Percentiles rank a stretch among this genome's conserved stretches.
These are phyloP conservation scores for Myrica gale DNA, from an alignment of 306 rosid genomes.

Conservation along the genomic window DNA sequence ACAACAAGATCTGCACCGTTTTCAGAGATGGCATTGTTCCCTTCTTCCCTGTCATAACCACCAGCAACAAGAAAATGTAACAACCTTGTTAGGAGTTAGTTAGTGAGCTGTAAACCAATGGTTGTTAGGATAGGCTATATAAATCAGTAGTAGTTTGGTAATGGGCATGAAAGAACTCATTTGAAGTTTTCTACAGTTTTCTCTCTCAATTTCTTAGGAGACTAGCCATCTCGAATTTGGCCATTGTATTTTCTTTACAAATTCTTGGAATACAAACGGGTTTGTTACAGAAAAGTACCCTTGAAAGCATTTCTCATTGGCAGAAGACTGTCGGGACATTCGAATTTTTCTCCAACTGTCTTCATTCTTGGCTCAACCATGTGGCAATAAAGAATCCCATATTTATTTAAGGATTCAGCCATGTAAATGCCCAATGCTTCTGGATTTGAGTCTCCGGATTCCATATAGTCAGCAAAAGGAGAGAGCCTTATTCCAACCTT, in stretches of 20 bases:
- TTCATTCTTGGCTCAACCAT: constrained; percentile 42
- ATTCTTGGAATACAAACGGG: no score
- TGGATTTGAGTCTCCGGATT: constrained; percentile 38
- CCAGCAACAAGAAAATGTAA: no score
- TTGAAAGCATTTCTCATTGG: constrained; percentile 38
- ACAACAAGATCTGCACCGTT: constrained; percentile 29
- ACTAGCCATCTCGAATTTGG: no score
- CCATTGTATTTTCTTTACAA: no score
- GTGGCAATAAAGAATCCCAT: constrained; percentile 38
- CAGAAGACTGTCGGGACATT: constrained; percentile 6
- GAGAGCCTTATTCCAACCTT: constrained; percentile 36
- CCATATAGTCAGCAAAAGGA: constrained; percentile 34
- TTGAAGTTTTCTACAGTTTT: no score
- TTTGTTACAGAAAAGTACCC: constrained; percentile 34
- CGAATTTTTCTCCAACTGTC: neutral
- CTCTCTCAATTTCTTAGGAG: no score
- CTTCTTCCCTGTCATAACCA: constrained; percentile 29
- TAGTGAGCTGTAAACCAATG: no score
- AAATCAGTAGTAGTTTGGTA: no score
- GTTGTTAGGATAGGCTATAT: no score
- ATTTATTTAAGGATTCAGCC: constrained; percentile 31
- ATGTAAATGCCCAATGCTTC: constrained; percentile 27
- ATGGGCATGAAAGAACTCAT: no score
- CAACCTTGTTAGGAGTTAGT: no score
- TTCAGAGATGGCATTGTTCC: constrained; percentile 24